Evolutionary conservation across 78 protist genomes (phyloP).

Genomic region (Dictyostelium brefeldianum): DNA sequence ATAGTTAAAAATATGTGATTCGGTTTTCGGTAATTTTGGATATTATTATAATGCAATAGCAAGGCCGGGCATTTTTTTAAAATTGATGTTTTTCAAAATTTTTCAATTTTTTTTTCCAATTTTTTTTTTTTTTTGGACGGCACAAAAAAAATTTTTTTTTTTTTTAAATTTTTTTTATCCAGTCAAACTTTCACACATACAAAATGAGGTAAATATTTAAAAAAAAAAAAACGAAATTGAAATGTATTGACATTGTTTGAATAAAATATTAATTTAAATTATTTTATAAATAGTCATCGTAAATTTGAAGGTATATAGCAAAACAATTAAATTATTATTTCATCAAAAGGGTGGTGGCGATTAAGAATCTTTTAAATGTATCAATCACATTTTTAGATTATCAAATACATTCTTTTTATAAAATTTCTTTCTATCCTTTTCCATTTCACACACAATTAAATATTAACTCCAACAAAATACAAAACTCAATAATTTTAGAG

Average conservation of each 20-base stretch:
- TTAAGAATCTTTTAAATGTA: neutral
- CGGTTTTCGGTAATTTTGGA: neutral
- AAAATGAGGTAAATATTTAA: neutral
- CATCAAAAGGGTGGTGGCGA: too few relatives aligned
- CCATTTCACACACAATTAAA: too few relatives aligned
- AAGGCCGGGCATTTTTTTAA: neutral
- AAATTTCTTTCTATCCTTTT: too few relatives aligned
- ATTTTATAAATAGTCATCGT: neutral
- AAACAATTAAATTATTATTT: too few relatives aligned
- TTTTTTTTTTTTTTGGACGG: neutral
- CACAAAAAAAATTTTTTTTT: neutral
- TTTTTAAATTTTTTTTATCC: neutral
- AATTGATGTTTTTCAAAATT: neutral
- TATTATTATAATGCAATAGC: too few relatives aligned
- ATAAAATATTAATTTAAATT: too few relatives aligned
- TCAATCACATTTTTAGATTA: conserved; percentile 5
- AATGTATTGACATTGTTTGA: too few relatives aligned
- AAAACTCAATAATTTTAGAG: too few relatives aligned
- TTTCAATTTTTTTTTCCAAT: neutral
- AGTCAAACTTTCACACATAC: neutral
- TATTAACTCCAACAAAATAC: too few relatives aligned
- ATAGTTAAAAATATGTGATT: neutral
- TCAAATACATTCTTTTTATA: neutral
- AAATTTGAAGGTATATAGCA: neutral
- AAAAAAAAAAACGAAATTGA: too few relatives aligned